Base-by-base conservation (phyloP, 768 basidiomycete genomes). In the Favolaschia claudopus region DNA sequence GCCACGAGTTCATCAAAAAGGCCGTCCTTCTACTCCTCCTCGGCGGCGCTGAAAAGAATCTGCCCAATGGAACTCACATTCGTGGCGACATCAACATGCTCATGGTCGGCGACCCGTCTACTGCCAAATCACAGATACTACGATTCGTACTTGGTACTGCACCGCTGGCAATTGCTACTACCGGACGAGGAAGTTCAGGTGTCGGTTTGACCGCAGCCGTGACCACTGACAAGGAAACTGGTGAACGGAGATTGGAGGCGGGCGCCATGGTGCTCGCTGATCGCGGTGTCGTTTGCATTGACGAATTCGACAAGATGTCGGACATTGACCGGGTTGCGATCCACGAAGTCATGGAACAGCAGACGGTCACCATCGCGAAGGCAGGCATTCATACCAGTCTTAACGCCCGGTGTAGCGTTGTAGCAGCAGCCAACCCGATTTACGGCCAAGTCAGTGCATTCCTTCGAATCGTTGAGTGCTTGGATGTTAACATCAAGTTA, bases 261-360 rank as follows among this genome's bases (percentile, higher is more conserved):
- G 97, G 97, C 39, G 97, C 97, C 13, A 99, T 99, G 97, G 97
- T 99, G 51, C 89, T 99, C 58, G 97, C 97, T 27, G 97, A 99
- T 75, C 89, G 96, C 66, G 97, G 97, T 17, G 95, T 99, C 20
- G 96, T 99, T 40, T 99, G 97, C 74, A 99, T 99, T 67, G 97
- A 99, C 75, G 97, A 99, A 76, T 99, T 99, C 70, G 97, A 99
- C 84, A 99, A 99, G 75, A 99, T 99, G 97, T 96, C 94, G 25
- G 97, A 99, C 71, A 85, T 99, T 64, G 97, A 99, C 78, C 88
- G 97, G 65, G 96, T 99, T 19, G 96, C 97, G 31, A 99, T 99
- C 68, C 97, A 99, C 77, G 97, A 99, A 85, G 97, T 99, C 70
- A 99, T 99, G 97, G 97, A 99, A 72, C 96, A 98, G 74, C 97